Conservation (phyloP, 2,329 filamentous ascomycete genomes). For the Lomentospora prolificans region DNA sequence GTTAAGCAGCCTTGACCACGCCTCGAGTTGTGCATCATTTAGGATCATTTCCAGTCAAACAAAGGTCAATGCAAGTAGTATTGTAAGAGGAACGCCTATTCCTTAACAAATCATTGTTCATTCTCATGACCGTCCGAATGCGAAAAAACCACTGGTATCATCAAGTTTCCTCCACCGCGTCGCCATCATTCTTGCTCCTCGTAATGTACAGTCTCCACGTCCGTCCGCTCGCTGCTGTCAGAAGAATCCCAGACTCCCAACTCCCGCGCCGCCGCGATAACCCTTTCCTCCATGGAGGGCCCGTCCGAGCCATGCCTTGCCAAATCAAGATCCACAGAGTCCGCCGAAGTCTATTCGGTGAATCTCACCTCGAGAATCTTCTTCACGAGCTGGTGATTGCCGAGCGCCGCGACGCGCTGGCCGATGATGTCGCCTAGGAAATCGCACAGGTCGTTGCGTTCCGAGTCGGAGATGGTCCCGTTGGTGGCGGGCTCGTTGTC, state of each 20-base stretch:
- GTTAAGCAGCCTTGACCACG: too few species aligned
- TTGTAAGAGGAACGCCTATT: too few species aligned
- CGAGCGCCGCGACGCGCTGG: constrained; percentile 33
- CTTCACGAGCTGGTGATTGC: constrained; percentile 36
- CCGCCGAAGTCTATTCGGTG: constrained; percentile 22
- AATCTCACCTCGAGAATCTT: constrained; percentile 45
- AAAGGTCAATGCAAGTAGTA: neutral
- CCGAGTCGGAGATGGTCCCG: constrained; percentile 21
- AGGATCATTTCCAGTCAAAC: too few species aligned
- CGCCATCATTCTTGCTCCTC: too few species aligned
- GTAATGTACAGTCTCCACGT: neutral
- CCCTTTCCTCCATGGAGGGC: constrained; percentile 7
- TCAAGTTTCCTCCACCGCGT: too few species aligned
- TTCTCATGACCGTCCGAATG: neutral
- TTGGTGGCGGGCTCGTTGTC: neutral
- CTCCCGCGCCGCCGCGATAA: neutral
- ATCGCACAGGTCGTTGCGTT: constrained; percentile 37
- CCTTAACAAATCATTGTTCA: neutral
- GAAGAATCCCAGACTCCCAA: neutral
- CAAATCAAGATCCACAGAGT: neutral
- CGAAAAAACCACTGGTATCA: neutral
- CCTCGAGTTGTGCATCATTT: too few species aligned
- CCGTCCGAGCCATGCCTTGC: constrained; percentile 9
- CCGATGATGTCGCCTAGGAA: constrained; percentile 47
- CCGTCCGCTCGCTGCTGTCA: neutral